Evolutionary conservation across 208 protist genomes (phyloP).

Genomic region (Crithidia expoeki): DNA sequence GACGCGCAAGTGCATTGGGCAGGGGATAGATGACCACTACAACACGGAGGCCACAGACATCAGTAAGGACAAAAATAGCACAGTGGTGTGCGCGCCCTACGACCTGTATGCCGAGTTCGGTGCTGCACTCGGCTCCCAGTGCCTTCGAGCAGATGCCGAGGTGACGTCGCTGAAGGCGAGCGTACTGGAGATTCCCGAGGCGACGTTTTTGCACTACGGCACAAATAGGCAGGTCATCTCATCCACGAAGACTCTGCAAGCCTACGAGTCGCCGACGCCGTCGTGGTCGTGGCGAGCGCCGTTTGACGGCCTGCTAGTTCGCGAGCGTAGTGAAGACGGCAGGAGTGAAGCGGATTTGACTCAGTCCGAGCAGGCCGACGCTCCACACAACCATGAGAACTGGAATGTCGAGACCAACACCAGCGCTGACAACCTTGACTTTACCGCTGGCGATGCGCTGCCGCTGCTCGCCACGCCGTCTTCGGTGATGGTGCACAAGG

Average conservation of each 20-base stretch:
- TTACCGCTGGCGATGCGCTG: conserved; percentile 29
- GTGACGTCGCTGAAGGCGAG: conserved; percentile 28
- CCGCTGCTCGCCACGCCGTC: conserved; percentile 35
- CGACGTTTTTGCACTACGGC: conserved; percentile 51
- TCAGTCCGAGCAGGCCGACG: background rate
- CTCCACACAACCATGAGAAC: background rate
- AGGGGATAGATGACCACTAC: background rate
- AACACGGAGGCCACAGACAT: background rate
- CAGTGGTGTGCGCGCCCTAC: conserved; percentile 25
- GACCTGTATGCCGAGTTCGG: conserved; percentile 60
- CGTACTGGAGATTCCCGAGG: conserved; percentile 39
- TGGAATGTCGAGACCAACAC: background rate
- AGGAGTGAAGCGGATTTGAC: conserved; percentile 1
- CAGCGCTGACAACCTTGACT: conserved; percentile 4
- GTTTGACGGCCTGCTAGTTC: conserved; percentile 29
- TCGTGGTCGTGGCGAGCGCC: conserved; percentile 30
- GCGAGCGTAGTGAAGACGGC: conserved; percentile 1
- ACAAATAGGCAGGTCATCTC: conserved; percentile 47
- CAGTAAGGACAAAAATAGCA: conserved; percentile 4
- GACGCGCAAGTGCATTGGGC: conserved; percentile 25
- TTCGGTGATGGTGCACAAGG: conserved; percentile 34
- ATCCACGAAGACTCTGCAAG: conserved; percentile 30
- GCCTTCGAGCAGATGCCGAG: conserved; percentile 11
- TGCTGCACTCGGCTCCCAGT: conserved; percentile 28
- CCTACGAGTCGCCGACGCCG: conserved; percentile 28